A percentile compares a stretch with the other conserved stretches of the same genome.
These are phyloP conservation scores for Sporormia fimetaria DNA, from an alignment of 495 filamentous ascomycete species.

Conservation along the genomic window DNA sequence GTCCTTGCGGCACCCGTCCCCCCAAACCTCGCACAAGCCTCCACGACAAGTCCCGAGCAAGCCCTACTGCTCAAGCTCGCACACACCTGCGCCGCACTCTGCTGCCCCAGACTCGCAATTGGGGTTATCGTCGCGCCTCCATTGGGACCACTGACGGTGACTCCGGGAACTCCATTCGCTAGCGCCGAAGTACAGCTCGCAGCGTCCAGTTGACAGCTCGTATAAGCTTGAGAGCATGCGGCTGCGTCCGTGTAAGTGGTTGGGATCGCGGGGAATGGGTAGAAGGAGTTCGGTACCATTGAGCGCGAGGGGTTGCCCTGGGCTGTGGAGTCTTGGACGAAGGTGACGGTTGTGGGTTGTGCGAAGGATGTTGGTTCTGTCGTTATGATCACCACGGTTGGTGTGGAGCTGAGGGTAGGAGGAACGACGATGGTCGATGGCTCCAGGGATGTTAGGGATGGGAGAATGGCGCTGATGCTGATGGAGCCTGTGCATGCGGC, in stretches of 20 bases:
- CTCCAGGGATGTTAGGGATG: neutral
- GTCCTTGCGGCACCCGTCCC: constrained; percentile 6
- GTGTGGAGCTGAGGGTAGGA: neutral
- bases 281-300: constrained; percentile 42
- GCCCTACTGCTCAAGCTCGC: constrained; percentile 49
- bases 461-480: constrained; percentile 9
- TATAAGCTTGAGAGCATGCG: constrained; percentile 57
- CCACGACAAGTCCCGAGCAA: constrained; percentile 47
- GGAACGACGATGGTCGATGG: constrained; percentile 3
- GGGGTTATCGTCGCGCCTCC: constrained; percentile 42
- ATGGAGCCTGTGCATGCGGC: constrained; percentile 53
- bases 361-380: constrained; percentile 5
- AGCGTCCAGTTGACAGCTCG: constrained; percentile 53
- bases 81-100: constrained; percentile 53
- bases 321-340: constrained; percentile 2
- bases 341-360: constrained; percentile 1
- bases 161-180: constrained; percentile 39
- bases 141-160: constrained; percentile 51
- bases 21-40: constrained; percentile 40
- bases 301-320: constrained; percentile 4
- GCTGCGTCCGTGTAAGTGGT: constrained; percentile 52
- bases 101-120: constrained; percentile 32
- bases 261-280: constrained; percentile 55
- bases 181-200: constrained; percentile 45
- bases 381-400: constrained; percentile 1